Conservation (phyloP, 108 stramenopile genomes). For the Fragilaria radians region DNA sequence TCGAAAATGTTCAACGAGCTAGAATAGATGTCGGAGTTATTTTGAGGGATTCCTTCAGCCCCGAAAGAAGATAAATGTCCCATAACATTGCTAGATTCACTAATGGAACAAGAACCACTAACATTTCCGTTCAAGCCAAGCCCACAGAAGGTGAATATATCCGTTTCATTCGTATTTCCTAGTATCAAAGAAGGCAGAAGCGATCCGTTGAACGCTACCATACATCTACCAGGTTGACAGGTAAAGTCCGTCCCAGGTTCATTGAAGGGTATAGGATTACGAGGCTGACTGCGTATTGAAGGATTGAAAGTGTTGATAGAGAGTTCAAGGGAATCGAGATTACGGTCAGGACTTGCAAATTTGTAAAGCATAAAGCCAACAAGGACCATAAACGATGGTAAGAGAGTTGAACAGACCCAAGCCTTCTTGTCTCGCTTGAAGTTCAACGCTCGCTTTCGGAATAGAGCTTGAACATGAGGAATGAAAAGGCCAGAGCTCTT, state of each 20-base stretch:
- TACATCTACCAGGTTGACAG: slow-evolving; percentile 63
- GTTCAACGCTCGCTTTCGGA: slow-evolving; percentile 63
- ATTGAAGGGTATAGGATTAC: slow-evolving; percentile 76
- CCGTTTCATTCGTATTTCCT: not conserved
- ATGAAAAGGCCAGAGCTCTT: slow-evolving; percentile 45
- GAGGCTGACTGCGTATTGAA: slow-evolving; percentile 22
- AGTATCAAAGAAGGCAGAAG: not conserved
- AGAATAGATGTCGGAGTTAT: not conserved
- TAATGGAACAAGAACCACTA: not conserved
- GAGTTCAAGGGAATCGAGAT: slow-evolving; percentile 39
- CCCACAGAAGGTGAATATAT: not conserved
- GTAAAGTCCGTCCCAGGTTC: slow-evolving; percentile 19
- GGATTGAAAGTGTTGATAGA: slow-evolving; percentile 51
- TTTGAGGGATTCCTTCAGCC: not conserved
- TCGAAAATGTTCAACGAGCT: not conserved
- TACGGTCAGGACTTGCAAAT: slow-evolving; percentile 22
- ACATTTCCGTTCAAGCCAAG: not conserved
- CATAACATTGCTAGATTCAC: not conserved
- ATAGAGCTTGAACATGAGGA: slow-evolving; percentile 64
- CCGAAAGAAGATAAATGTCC: not conserved
- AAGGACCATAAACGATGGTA: slow-evolving; percentile 52
- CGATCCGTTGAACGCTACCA: slow-evolving; percentile 7
- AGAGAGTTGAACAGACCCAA: slow-evolving; percentile 70
- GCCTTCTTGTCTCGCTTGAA: slow-evolving; percentile 86
- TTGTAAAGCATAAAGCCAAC: slow-evolving; percentile 59